Percentiles rank a stretch among this genome's conserved stretches.
phyloP scores from a whole-genome alignment of 805 yeast species.

The Saccharomycopsis oosterbeekiorum region DNA sequence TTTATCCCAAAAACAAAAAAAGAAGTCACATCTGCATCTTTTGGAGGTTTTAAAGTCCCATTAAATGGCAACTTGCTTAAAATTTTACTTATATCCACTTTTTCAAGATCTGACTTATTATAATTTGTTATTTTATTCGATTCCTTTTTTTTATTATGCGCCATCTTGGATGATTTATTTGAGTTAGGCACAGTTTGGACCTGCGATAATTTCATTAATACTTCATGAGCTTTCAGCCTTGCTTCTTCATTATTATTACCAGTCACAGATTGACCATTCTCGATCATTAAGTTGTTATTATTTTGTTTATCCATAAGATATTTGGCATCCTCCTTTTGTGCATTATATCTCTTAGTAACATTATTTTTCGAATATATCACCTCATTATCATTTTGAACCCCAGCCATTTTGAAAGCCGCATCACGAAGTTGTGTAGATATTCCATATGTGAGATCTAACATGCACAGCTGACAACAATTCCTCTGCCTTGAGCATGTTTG shows the following conservation, averaged over 20 bases:
- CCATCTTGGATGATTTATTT: slow-evolving; percentile 6
- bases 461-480: slow-evolving; percentile 83
- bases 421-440: slow-evolving; percentile 75
- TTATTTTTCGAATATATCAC: slow-evolving; percentile 39
- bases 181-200: slow-evolving; percentile 20
- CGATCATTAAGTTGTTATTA: slow-evolving; percentile 1
- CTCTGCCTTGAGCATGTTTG: slow-evolving; percentile 66
- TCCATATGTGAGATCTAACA: slow-evolving; percentile 72
- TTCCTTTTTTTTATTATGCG: slow-evolving; percentile 13
- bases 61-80: slow-evolving; percentile 59
- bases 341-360: slow-evolving; percentile 46
- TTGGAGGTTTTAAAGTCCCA: slow-evolving; percentile 40
- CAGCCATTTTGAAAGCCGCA: slow-evolving; percentile 67
- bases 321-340: slow-evolving; percentile 35
- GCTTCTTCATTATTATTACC: slow-evolving; percentile 23
- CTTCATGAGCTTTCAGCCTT: slow-evolving; percentile 36
- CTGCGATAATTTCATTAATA: slow-evolving; percentile 41
- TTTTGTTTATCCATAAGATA: slow-evolving; percentile 22
- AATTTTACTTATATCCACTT: slow-evolving; percentile 40
- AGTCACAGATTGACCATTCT: slow-evolving; percentile 6
- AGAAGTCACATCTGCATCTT: slow-evolving; percentile 36
- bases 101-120: slow-evolving; percentile 15
- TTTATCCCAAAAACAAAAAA: slow-evolving; percentile 71
- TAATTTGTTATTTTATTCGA: background rate
- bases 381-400: slow-evolving; percentile 29